Percentiles rank a stretch among this genome's conserved stretches.
Evolutionary conservation across 108 stramenopile species (phyloP).

Genomic region (Epipyxis sp.): DNA sequence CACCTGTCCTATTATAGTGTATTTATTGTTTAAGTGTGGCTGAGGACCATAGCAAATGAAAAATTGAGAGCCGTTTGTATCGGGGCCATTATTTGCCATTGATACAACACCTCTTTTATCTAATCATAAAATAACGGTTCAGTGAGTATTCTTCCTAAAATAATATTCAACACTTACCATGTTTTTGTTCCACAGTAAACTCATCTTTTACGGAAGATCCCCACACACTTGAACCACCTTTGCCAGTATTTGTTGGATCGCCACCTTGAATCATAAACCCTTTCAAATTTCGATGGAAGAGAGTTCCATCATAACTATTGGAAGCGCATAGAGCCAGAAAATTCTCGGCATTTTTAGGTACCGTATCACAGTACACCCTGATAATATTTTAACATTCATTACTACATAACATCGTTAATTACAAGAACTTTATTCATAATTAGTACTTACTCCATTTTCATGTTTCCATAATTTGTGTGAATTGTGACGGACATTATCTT

Average conservation of each 20-base stretch:
- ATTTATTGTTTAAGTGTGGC: slow-evolving; percentile 86
- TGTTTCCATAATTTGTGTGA: background rate
- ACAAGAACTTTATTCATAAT: background rate
- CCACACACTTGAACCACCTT: slow-evolving; percentile 87
- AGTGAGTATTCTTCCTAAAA: too few species aligned
- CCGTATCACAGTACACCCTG: slow-evolving; percentile 84
- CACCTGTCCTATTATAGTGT: slow-evolving; percentile 90
- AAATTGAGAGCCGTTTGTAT: slow-evolving; percentile 82
- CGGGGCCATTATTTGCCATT: slow-evolving; percentile 89
- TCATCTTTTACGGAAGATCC: slow-evolving; percentile 88
- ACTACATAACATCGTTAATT: background rate
- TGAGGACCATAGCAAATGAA: slow-evolving; percentile 88
- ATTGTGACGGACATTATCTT: background rate
- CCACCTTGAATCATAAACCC: slow-evolving; percentile 96
- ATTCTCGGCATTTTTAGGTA: slow-evolving; percentile 81
- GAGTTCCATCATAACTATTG: slow-evolving; percentile 82
- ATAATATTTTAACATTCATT: background rate
- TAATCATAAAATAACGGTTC: too few species aligned
- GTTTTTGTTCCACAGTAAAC: slow-evolving; percentile 80
- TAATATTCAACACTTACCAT: slow-evolving; percentile 46
- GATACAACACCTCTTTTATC: slow-evolving; percentile 78
- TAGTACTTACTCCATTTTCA: slow-evolving; percentile 13
- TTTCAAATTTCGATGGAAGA: slow-evolving; percentile 87
- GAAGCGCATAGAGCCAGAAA: slow-evolving; percentile 78
- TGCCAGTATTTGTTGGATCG: slow-evolving; percentile 80